phyloP scores from a whole-genome alignment of 2,329 filamentous ascomycete genomes.

The Malbranchea zuffiana region DNA sequence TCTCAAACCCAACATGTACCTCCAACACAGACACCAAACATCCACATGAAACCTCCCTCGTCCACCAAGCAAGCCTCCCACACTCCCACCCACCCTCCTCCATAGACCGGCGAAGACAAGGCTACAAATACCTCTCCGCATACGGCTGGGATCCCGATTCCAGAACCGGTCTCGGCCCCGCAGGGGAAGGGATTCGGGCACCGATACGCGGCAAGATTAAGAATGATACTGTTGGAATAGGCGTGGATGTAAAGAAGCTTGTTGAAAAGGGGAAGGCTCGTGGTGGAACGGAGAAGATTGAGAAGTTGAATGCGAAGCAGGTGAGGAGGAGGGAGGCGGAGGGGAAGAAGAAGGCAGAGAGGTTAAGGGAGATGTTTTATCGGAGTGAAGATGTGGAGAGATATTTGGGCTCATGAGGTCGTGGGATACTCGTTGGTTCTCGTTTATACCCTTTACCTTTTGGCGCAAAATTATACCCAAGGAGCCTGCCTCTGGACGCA shows the following conservation, averaged over 20 bases:
- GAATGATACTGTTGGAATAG: slow-evolving; percentile 63
- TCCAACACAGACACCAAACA: slow-evolving; percentile 18
- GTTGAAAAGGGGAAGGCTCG: slow-evolving; percentile 24
- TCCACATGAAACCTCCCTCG: slow-evolving; percentile 42
- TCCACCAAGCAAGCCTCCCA: slow-evolving; percentile 47
- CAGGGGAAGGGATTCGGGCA: slow-evolving; percentile 59
- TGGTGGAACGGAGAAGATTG: slow-evolving; percentile 26
- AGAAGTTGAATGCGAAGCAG: slow-evolving; percentile 57
- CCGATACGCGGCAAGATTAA: slow-evolving; percentile 66
- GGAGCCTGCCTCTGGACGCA: no score
- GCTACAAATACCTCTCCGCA: slow-evolving; percentile 45
- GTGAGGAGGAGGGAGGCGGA: slow-evolving; percentile 51
- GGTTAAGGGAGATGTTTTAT: slow-evolving; percentile 61
- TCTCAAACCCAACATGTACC: slow-evolving; percentile 9
- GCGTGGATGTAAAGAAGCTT: slow-evolving; percentile 32
- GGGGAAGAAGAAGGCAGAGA: slow-evolving; percentile 52
- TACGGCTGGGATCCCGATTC: slow-evolving; percentile 53
- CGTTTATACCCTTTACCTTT: no score
- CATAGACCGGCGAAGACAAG: slow-evolving; percentile 46
- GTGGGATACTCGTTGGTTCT: no score
- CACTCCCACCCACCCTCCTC: slow-evolving; percentile 49
- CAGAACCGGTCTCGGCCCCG: slow-evolving; percentile 58
- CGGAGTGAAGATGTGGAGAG: slow-evolving; percentile 62
- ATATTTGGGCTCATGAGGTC: slow-evolving; percentile 63
- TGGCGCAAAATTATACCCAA: no score